These are phyloP conservation scores for Coniferiporia weirii DNA, from an alignment of 1,284 basidiomycete species.

Conservation along the genomic window DNA sequence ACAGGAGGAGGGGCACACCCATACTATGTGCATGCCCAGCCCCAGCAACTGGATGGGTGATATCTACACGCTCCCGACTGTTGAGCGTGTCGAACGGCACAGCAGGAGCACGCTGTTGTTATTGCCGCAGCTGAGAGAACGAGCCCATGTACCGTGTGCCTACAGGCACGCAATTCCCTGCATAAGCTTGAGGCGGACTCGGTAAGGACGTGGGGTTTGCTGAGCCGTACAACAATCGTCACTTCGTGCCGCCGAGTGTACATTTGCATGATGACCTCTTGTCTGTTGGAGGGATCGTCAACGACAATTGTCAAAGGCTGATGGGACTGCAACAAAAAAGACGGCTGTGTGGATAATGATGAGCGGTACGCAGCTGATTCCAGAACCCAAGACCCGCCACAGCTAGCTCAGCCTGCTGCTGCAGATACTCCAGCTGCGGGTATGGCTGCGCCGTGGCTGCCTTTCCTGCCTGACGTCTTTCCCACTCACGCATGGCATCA, in stretches of 20 bases:
- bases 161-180: slow-evolving; percentile 43
- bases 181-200: slow-evolving; percentile 68
- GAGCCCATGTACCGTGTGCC: slow-evolving; percentile 53
- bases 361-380: slow-evolving; percentile 31
- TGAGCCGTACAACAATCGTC: slow-evolving; percentile 44
- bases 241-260: slow-evolving; percentile 57
- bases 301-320: slow-evolving; percentile 48
- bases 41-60: no score
- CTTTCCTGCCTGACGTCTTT: slow-evolving; percentile 72
- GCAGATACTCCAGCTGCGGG: slow-evolving; percentile 83
- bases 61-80: slow-evolving; percentile 46
- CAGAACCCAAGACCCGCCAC: slow-evolving; percentile 54
- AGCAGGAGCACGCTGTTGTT: slow-evolving; percentile 29
- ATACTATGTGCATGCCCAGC: no score
- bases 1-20: no score
- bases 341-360: slow-evolving; percentile 55
- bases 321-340: slow-evolving; percentile 67
- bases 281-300: slow-evolving; percentile 58
- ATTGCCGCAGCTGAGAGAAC: slow-evolving; percentile 34
- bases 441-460: slow-evolving; percentile 63
- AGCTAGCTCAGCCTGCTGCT: slow-evolving; percentile 87
- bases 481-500: slow-evolving; percentile 88
- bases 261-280: slow-evolving; percentile 69
- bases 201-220: slow-evolving; percentile 48
- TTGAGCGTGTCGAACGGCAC: slow-evolving; percentile 56